phyloP scores from a whole-genome alignment of 768 basidiomycete species.

The Paxillus ammoniavirescens region DNA sequence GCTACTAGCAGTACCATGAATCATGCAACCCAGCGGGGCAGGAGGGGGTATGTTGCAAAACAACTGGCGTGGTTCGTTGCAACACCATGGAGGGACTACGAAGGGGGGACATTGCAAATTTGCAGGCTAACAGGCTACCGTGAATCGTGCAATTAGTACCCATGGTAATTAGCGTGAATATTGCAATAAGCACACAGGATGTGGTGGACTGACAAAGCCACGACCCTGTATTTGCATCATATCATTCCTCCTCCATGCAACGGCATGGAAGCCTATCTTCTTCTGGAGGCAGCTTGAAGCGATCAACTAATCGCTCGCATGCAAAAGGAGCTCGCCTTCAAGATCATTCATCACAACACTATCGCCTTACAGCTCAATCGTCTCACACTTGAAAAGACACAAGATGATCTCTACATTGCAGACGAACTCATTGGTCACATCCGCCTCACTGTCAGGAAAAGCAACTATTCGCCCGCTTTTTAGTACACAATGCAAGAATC shows the following conservation, averaged over 20 bases:
- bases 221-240: not conserved
- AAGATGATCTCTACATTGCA: not conserved
- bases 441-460: not conserved
- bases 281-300: not conserved
- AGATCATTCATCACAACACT: not conserved
- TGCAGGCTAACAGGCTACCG: too few species aligned
- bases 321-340: not conserved
- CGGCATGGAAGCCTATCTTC: not conserved
- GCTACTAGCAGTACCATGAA: too few species aligned
- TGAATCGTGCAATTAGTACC: too few species aligned
- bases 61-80: too few species aligned
- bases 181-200: too few species aligned
- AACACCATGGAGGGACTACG: too few species aligned
- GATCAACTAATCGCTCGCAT: not conserved
- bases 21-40: too few species aligned
- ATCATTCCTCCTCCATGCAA: not conserved
- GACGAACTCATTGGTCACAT: not conserved
- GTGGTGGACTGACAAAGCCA: not conserved
- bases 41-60: too few species aligned
- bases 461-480: not conserved
- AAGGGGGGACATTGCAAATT: too few species aligned
- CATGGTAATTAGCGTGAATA: too few species aligned
- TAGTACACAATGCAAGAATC: slow-evolving; percentile 3
- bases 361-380: slow-evolving; percentile 1
- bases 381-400: not conserved